Base-by-base conservation (phyloP, 805 yeast species). In the Teunomyces aglyptinius region DNA sequence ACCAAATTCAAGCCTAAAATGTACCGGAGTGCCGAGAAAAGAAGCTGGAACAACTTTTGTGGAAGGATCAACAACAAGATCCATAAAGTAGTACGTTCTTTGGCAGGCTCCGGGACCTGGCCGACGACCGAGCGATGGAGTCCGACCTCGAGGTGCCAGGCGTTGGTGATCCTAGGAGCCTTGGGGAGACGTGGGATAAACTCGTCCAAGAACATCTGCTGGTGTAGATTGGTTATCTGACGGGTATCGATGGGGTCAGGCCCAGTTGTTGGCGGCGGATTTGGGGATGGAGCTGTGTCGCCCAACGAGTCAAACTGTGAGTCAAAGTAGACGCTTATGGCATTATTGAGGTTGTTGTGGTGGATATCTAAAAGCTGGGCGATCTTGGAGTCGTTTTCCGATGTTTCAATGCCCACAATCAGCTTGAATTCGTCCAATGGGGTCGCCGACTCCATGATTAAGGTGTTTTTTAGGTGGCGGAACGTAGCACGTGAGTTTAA, bases 301-400 rank as follows among this genome's bases (percentile, higher is more conserved):
- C 56, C 54, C n/a, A 58, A 35, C 6, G 57, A 45, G 1, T 63
- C 67, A 46, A 71, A 67, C n/a, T 73, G 73, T 4, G 55, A 46
- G 54, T 85, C 91, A 57, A 83, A 83, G 59, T 74, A 85, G 43
- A 80, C 72, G 3, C 84, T 76, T 27, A 83, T 63, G 1, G 89
- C 81, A 36, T 75, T 68, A 54, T 84, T 87, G 42, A 85, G 57
- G 55, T 83, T 76, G 83, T 83, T 82, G 41, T 80, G 75, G 53
- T 81, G 75, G 40, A 76, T 72, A 27, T 71, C 62, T 43, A 85
- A 59, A 20, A 83, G 60, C 43, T 68, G 61, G 3, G 75, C 60
- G 2, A 83, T 75, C 38, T 76, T 70, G 1, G 72, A 73, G 38
- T 71, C 63, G 22, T 79, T 78, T 0, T 68, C 73, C 0, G 66